Percentiles rank a stretch among this genome's conserved stretches.
These are phyloP conservation scores for Mollisiaceae sp. DNA, from an alignment of 2,329 filamentous ascomycete genomes.

Conservation along the genomic window DNA sequence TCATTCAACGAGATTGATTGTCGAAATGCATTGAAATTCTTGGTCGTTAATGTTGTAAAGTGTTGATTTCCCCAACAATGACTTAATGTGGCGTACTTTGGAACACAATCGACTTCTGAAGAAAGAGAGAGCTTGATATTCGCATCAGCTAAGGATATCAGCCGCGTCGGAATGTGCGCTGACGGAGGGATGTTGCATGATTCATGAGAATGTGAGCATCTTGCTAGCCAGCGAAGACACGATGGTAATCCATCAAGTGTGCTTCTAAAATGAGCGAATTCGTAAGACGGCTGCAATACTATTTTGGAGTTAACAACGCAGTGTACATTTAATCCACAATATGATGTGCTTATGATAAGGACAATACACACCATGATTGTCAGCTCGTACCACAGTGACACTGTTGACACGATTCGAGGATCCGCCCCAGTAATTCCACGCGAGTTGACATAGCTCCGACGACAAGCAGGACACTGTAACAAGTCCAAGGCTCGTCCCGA, in stretches of 20 bases:
- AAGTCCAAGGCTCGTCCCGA: not conserved
- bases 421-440: not conserved
- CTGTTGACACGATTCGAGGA: not conserved
- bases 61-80: slow-evolving; percentile 23
- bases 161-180: slow-evolving; percentile 3
- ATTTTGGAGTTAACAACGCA: not conserved
- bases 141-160: slow-evolving; percentile 1
- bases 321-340: not conserved
- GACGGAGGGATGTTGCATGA: not conserved
- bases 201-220: slow-evolving; percentile 5
- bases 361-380: not conserved
- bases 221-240: not conserved
- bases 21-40: slow-evolving; percentile 17
- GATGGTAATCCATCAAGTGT: slow-evolving; percentile 6
- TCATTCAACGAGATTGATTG: slow-evolving; percentile 18
- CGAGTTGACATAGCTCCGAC: not conserved
- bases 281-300: not conserved
- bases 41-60: slow-evolving; percentile 15
- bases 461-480: not conserved
- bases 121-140: not conserved
- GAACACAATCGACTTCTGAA: not conserved
- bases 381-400: not conserved
- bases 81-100: slow-evolving; percentile 25
- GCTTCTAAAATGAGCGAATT: not conserved
- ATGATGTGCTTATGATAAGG: not conserved